Evolutionary conservation across 2,329 filamentous ascomycete species (phyloP).

Genomic region (Fusarium domesticum): DNA sequence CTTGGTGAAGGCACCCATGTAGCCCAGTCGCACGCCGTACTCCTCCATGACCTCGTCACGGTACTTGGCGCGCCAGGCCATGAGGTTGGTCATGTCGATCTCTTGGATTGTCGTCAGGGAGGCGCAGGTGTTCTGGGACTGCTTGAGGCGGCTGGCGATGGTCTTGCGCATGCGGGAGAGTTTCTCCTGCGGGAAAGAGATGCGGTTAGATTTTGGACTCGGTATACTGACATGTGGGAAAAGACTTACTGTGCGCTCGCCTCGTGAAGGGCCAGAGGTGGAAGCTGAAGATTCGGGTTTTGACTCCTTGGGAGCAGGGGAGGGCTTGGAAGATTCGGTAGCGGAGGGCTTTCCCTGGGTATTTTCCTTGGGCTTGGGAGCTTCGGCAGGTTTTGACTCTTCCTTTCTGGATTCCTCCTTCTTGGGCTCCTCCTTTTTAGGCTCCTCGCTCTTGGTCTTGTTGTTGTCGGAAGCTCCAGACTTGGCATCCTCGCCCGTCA

Average conservation of each 20-base stretch:
- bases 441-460: conserved; percentile 20
- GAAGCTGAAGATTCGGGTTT: conserved; percentile 11
- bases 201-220: conserved; percentile 1
- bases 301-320: conserved; percentile 16
- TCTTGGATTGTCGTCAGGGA: conserved; percentile 60
- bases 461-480: conserved; percentile 5
- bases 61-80: conserved; percentile 62
- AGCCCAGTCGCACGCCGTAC: conserved; percentile 50
- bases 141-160: conserved; percentile 64
- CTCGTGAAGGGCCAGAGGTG: conserved; percentile 10
- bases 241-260: conserved; percentile 22
- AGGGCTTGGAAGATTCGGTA: conserved; percentile 16
- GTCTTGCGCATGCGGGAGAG: conserved; percentile 71
- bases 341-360: conserved; percentile 8
- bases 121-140: conserved; percentile 67
- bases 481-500: conserved; percentile 24
- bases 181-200: conserved; percentile 24
- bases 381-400: conserved; percentile 6
- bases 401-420: conserved; percentile 21
- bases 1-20: conserved; percentile 76
- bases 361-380: conserved; percentile 4
- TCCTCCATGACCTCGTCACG: conserved; percentile 44
- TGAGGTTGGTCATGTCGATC: conserved; percentile 59
- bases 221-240: fast-evolving
- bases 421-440: conserved; percentile 9